Evolutionary conservation across 2,329 filamentous ascomycete genomes (phyloP).

Genomic region (Talaromyces sp.): DNA sequence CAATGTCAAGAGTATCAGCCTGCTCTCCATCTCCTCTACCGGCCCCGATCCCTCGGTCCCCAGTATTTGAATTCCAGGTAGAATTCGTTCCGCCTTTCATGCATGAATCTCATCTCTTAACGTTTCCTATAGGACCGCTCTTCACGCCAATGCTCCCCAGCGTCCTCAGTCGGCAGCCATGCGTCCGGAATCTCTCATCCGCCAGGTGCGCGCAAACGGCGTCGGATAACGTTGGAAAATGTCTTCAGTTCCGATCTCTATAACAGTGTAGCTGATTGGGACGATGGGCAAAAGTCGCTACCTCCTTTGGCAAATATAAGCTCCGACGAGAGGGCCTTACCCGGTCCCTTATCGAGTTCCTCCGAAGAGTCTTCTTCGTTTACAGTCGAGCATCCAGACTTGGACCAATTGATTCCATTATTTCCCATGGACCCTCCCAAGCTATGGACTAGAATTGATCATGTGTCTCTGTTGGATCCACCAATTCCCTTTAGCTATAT

Average conservation of each 20-base stretch:
- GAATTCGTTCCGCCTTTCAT: too few species aligned
- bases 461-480: too few species aligned
- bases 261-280: not conserved
- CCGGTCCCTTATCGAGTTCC: too few species aligned
- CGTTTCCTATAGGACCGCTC: too few species aligned
- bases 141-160: not conserved
- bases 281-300: not conserved
- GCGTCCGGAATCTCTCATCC: not conserved
- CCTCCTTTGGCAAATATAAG: not conserved
- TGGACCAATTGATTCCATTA: not conserved
- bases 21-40: too few species aligned
- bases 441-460: too few species aligned
- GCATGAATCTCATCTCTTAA: too few species aligned
- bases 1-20: too few species aligned
- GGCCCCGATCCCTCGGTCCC: too few species aligned
- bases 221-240: not conserved
- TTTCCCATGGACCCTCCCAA: too few species aligned
- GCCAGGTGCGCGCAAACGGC: not conserved
- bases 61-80: too few species aligned
- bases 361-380: not conserved
- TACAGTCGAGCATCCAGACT: not conserved
- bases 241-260: not conserved
- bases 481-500: not conserved
- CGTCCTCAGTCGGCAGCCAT: not conserved
- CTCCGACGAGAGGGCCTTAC: not conserved